Base-by-base conservation (phyloP, 495 filamentous ascomycete genomes). In the Hypomontagnella submonticulosa region DNA sequence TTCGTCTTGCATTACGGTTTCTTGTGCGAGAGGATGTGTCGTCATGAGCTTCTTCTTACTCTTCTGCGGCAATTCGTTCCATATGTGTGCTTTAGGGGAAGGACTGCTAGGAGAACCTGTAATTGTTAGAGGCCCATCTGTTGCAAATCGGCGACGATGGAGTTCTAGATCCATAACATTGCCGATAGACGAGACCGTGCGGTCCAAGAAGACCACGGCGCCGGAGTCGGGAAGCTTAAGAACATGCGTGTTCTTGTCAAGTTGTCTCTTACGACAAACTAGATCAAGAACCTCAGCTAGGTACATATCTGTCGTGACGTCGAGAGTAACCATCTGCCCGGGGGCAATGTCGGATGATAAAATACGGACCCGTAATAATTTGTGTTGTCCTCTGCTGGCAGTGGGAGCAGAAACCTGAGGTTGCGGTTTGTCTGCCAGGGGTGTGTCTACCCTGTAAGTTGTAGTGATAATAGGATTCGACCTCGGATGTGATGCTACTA, bases 301-400 rank as follows among this genome's bases (percentile, higher is more conserved):
- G 72, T 96, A 98, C 36, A 91, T 97, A 70, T 97, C 95, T 2
- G 92, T 93, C 3, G 92, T 93, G 16, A 93, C 91, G 68, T 92
- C 90, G 11, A 97, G 79, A 1, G 90, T 90, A 42, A 90, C 86
- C 82, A 86, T 86, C 57, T 86, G 84, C 7, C 83, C 84, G 1
- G 84, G 77, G 0, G 81, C 74, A 3, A 78, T 68, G 61, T 96
- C 92, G 18, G 89, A 85, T 70, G 91, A 94, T 61, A 93, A 89
- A 48, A 99, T 90, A 66, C 84, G 80, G 19, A 86, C 77, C 41
- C 90, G 89, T 16, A 99, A 71, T 4, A 93, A 90, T 79, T 93
- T 96, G 46, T 91, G 85, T n/a, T 92, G 84, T 13, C 93, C 95
- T 20, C 79, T 74, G n/a, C 58, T 67, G 12, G 75, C 60, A 49